A percentile compares a stretch with the other conserved stretches of the same genome.
Conservation (phyloP, 352 stramenopile genomes). For the Phytophthora sansomeana region DNA sequence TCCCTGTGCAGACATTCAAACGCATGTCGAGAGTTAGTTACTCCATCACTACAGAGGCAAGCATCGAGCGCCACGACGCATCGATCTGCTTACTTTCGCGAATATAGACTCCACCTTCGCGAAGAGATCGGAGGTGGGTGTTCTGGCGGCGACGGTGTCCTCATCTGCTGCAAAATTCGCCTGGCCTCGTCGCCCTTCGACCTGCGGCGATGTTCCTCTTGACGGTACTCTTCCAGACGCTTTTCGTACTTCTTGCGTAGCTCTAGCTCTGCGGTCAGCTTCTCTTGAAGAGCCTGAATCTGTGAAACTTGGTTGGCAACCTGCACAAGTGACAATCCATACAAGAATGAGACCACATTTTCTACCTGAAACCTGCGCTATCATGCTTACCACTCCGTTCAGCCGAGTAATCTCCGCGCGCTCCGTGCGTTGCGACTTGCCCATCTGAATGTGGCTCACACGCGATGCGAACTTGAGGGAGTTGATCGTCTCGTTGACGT, state of each 20-base stretch:
- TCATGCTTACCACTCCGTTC: constrained; percentile 61
- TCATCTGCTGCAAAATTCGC: constrained; percentile 46
- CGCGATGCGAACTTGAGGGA: constrained; percentile 82
- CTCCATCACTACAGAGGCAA: constrained; percentile 7
- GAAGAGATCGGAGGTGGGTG: constrained; percentile 45
- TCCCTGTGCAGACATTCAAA: constrained; percentile 34
- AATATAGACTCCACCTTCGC: constrained; percentile 76
- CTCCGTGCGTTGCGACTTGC: constrained; percentile 51
- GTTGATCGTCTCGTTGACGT: constrained; percentile 79
- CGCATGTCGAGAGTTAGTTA: constrained; percentile 5
- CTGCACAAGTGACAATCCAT: constrained; percentile 31
- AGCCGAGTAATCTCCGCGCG: constrained; percentile 70
- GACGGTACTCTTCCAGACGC: constrained; percentile 74
- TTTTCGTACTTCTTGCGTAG: constrained; percentile 83
- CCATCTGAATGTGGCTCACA: constrained; percentile 53
- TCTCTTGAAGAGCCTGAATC: constrained; percentile 74
- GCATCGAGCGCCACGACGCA: constrained; percentile 19
- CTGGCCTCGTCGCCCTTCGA: constrained; percentile 61
- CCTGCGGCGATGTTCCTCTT: constrained; percentile 61
- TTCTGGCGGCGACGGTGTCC: constrained; percentile 53
- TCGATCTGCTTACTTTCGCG: constrained; percentile 58
- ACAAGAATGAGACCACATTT: background rate
- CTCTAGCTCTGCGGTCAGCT: constrained; percentile 67
- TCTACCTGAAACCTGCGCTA: background rate
- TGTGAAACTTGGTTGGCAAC: constrained; percentile 70